phyloP scores from a whole-genome alignment of 495 filamentous ascomycete genomes.

The Neurospora sp. region DNA sequence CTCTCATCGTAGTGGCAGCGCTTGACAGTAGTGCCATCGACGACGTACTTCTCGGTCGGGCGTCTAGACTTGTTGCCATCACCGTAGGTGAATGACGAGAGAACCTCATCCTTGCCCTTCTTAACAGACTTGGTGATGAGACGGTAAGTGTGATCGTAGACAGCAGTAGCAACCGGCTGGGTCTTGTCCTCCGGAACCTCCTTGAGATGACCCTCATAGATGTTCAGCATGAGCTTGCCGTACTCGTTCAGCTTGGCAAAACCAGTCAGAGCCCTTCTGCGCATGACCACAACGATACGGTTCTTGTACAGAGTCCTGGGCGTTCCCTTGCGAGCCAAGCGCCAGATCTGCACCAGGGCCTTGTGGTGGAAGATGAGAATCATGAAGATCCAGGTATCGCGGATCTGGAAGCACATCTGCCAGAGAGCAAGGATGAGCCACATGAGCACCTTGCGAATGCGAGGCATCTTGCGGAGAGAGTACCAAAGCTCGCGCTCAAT shows the following conservation, averaged over 20 bases:
- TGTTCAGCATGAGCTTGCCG: constrained; percentile 2
- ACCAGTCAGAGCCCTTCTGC: constrained; percentile 10
- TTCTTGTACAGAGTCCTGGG: constrained; percentile 8
- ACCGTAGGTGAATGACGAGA: constrained; percentile 9
- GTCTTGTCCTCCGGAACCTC: neutral
- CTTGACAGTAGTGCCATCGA: neutral
- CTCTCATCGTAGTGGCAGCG: constrained; percentile 12
- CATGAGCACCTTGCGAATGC: neutral
- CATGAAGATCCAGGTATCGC: constrained; percentile 11
- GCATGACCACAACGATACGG: constrained; percentile 10
- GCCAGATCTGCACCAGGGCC: constrained; percentile 12
- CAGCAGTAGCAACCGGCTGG: constrained; percentile 2
- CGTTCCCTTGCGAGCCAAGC: constrained; percentile 12
- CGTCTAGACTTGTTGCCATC: constrained; percentile 1
- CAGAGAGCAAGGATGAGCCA: constrained; percentile 6
- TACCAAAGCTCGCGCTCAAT: constrained; percentile 21
- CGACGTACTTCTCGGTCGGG: constrained; percentile 7
- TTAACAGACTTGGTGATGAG: constrained; percentile 5
- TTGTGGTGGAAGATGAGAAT: constrained; percentile 15
- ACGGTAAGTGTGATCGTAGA: constrained; percentile 13
- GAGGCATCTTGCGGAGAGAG: constrained; percentile 3
- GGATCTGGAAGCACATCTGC: constrained; percentile 8
- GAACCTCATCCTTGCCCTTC: neutral
- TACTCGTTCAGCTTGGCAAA: constrained; percentile 6
- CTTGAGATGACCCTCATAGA: constrained; percentile 3